phyloP scores from a whole-genome alignment of 192 early-diverging fungal genomes.

The Backusella liffmaniae region DNA sequence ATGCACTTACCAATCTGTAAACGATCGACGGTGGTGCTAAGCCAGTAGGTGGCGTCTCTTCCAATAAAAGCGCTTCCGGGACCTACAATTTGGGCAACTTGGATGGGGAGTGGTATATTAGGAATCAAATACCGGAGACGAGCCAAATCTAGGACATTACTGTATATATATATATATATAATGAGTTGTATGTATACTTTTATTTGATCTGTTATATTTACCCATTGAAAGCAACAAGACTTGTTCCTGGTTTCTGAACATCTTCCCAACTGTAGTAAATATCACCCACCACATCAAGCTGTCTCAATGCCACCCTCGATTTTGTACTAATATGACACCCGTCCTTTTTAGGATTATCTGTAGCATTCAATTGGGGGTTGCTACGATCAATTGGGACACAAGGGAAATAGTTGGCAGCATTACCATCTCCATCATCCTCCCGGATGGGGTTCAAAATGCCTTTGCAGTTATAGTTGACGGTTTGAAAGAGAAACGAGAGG shows the following conservation, averaged over 20 bases:
- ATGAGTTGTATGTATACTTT: neutral
- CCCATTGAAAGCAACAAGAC: constrained; percentile 75
- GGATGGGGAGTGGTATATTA: constrained; percentile 47
- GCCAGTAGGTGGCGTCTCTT: constrained; percentile 50
- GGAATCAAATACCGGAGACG: constrained; percentile 58
- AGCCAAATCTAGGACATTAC: constrained; percentile 69
- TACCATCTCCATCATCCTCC: constrained; percentile 36
- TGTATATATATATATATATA: constrained; percentile 9
- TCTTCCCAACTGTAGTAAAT: constrained; percentile 70
- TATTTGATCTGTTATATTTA: neutral
- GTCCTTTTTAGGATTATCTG: constrained; percentile 51
- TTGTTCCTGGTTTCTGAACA: constrained; percentile 47
- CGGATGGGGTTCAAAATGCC: constrained; percentile 44
- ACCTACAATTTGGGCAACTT: constrained; percentile 40
- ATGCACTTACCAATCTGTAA: constrained; percentile 68
- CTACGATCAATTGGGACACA: constrained; percentile 53
- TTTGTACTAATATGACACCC: constrained; percentile 58
- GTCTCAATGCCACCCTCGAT: constrained; percentile 42
- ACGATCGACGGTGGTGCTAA: constrained; percentile 47
- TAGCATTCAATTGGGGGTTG: constrained; percentile 46
- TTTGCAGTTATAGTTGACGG: constrained; percentile 67
- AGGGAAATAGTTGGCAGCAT: constrained; percentile 64
- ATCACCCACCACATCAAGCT: constrained; percentile 57
- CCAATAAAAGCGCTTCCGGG: constrained; percentile 47
- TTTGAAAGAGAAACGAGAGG: constrained; percentile 77